Evolutionary conservation across 176 grass and related monocot genomes (phyloP).

Genomic region (Ensete glaucum): DNA sequence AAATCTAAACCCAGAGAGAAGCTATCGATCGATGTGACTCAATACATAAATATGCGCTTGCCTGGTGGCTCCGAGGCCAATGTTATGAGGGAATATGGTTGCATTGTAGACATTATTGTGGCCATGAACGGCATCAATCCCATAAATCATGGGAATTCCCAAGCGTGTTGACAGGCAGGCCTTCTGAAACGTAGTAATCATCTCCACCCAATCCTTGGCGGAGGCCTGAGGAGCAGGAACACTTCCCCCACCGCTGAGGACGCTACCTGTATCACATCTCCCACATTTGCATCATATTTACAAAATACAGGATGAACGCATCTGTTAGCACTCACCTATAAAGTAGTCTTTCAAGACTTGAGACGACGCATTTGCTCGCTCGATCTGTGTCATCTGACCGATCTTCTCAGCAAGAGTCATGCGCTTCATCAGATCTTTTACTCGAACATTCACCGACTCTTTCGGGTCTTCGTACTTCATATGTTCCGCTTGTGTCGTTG

Average conservation of each 20-base stretch:
- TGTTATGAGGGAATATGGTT: neutral
- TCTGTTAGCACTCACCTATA: neutral
- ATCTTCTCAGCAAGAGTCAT: slow-evolving; percentile 9
- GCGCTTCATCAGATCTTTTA: neutral
- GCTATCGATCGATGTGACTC: too few species aligned
- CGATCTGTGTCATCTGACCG: slow-evolving; percentile 11
- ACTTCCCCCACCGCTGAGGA: neutral
- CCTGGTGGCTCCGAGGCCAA: slow-evolving; percentile 6
- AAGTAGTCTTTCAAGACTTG: neutral
- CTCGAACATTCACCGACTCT: neutral
- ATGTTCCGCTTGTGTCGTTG: neutral
- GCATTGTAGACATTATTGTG: neutral
- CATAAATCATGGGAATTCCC: slow-evolving; percentile 5
- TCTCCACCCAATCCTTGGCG: neutral
- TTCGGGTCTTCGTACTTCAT: neutral
- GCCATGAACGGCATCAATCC: slow-evolving; percentile 5
- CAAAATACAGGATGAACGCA: neutral
- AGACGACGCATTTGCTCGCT: neutral
- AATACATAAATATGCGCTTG: too few species aligned
- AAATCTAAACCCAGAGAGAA: neutral
- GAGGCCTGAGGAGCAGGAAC: slow-evolving; percentile 1
- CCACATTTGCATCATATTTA: too few species aligned
- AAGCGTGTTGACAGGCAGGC: slow-evolving; percentile 1
- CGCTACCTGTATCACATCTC: neutral
- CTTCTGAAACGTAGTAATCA: neutral